These are phyloP conservation scores for Pezizomycotina sp. DNA, from an alignment of 2,329 filamentous ascomycete genomes.

Conservation along the genomic window DNA sequence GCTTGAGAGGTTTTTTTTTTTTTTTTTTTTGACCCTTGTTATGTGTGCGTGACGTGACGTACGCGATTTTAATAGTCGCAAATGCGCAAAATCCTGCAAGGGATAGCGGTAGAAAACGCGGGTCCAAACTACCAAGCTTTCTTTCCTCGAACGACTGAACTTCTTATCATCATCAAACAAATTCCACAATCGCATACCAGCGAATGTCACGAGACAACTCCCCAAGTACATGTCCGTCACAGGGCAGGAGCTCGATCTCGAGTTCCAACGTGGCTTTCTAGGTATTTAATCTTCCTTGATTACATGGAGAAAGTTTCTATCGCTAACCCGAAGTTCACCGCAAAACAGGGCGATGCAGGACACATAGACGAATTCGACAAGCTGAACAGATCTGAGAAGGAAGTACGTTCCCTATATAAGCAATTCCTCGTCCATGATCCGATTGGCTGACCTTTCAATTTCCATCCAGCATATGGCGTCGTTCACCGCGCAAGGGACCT, in stretches of 20 bases:
- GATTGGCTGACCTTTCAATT: constrained; percentile 1
- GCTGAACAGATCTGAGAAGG: constrained; percentile 28
- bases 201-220: too few relatives aligned
- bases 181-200: too few relatives aligned
- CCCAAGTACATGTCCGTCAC: constrained; percentile 17
- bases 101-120: too few relatives aligned
- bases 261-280: constrained; percentile 10
- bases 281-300: constrained; percentile 14
- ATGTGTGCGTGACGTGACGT: too few relatives aligned
- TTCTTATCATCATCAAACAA: too few relatives aligned
- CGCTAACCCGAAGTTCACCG: not conserved
- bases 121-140: too few relatives aligned
- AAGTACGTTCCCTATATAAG: constrained; percentile 22
- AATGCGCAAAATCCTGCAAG: too few relatives aligned
- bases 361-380: constrained; percentile 27
- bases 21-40: too few relatives aligned
- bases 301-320: too few relatives aligned
- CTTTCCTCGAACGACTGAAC: too few relatives aligned
- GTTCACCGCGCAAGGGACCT: constrained; percentile 28
- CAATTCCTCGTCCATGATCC: not conserved
- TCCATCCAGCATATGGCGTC: constrained; percentile 27
- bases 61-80: too few relatives aligned
- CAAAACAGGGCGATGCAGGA: constrained; percentile 27
- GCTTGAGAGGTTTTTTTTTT: too few relatives aligned
- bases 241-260: constrained; percentile 13